Evolutionary conservation across 2,329 filamentous ascomycete species (phyloP), one percentile per base, ranked within the genome.

Genomic region (Myriosclerotinia scirpicola): DNA sequence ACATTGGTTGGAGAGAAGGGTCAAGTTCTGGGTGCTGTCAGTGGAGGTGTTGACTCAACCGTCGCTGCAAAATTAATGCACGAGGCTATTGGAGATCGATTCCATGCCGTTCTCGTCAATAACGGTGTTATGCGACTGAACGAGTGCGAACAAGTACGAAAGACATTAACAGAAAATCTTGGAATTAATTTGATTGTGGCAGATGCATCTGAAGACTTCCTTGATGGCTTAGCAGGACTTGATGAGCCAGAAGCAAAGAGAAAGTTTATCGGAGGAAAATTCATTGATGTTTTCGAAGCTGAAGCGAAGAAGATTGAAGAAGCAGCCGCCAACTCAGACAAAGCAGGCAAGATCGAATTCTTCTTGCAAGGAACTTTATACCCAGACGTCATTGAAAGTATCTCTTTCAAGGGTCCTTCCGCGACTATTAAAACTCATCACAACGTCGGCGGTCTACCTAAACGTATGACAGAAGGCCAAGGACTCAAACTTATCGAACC

Each of bases 141-240:
- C 75, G 95, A 98, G 78, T 93, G 90, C 71, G 81, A 88, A 71
- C 82, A 89, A 74, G 95, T 98, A 63, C 89, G 96, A 78, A 82
- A 92, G 78, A 93, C 87, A 0, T 85, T 98, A 2, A 83, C 84
- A 1, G 78, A 93, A 74, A 88, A 95, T 71, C 85, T 98, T 0
- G 91, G 91, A 1, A 96, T 98, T 78, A 95, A 97, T 78, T 83
- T 98, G 3, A 96, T 91, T 0, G 89, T 98, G 38, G 87, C 96
- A 2, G 90, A 98, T 76, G 93, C 87, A 0, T 84, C 85, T 12
- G 83, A 96, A 68, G 81, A 85, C 36, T 98, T 98, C 82, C 82
- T 97, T n/a, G 80, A 81, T 40, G 83, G 87, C 34, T 86, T 98
- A 0, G 85, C 86, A 71, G 94, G 92, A 22, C 86, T 97, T 36